These are phyloP conservation scores for Adansonia madagascariensis DNA, from an alignment of 441 rosid species.

Conservation along the genomic window DNA sequence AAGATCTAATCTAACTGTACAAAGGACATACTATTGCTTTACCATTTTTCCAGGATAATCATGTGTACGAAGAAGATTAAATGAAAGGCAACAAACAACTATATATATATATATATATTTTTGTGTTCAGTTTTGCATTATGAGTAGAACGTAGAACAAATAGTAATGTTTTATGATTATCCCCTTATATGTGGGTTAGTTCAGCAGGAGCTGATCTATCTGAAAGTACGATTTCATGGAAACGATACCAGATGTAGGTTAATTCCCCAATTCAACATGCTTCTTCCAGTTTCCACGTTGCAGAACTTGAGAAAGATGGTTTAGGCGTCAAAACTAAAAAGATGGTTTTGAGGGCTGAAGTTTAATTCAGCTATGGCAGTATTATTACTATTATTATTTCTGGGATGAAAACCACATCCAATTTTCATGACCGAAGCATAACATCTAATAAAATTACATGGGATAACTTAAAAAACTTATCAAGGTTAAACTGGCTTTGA, in stretches of 20 bases:
- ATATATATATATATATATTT: not conserved
- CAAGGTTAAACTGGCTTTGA: not conserved
- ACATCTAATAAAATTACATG: not conserved
- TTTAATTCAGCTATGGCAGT: not conserved
- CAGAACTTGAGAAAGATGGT: not conserved
- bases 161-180: not conserved
- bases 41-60: slow-evolving; percentile 14
- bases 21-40: slow-evolving; percentile 5
- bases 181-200: not conserved
- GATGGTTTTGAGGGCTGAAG: not conserved
- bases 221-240: too few species aligned
- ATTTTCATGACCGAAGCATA: not conserved
- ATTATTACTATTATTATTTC: too few species aligned
- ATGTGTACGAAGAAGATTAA: not conserved
- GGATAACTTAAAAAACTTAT: not conserved
- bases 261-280: not conserved
- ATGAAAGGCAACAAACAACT: not conserved
- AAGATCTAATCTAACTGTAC: slow-evolving; percentile 16
- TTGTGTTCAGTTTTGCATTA: not conserved
- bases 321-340: not conserved
- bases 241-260: not conserved
- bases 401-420: not conserved
- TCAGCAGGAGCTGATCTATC: not conserved
- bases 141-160: not conserved
- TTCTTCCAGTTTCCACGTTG: not conserved